Base-by-base conservation (phyloP, 1,139 yeast genomes). In the Entelexis sorbosivorans region DNA sequence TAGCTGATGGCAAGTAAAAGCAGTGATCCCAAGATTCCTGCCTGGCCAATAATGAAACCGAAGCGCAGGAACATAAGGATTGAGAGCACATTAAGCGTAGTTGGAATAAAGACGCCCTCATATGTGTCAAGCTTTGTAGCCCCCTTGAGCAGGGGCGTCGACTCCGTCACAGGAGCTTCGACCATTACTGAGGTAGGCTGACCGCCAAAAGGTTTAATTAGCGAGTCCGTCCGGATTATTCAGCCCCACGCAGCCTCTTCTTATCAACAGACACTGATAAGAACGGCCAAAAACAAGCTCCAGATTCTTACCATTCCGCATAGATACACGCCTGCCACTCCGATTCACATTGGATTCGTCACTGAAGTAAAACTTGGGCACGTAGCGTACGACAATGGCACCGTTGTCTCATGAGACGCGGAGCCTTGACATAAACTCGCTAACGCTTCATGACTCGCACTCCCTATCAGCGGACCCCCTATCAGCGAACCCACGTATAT, bases 41-140 rank as follows among this genome's bases (percentile, higher is more conserved):
- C 78, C 62, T 83, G 91, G 43, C 93, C 93, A 26, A 83, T 72
- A 43, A 83, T 79, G 66, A 82, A 83, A 29, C 91, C 91, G 62
- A 83, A 83, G 56, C 93, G 73, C 60, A 83, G 70, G 62, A 82
- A 83, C 86, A 83, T 82, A 67, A 83, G 75, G 62, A 83, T 83
- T 19, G 89, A 81, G 42, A 83, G 69, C 49, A 83, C 89, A 65
- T 83, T 83, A 44, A 83, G 72, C 8, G 88, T 75, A 0, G 91
- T 82, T 10, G 93, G 93, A 32, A 83, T 71, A 59, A 83, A 82
- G 20, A 83, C 89, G n/a, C 71, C 71, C 35, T 64, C 69, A 48
- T 64, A 65, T 2, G 70, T 68, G 50, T 64, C 67, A 39, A 68
- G 63, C 51, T 68, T 68, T 13, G 48, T 26, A n/a, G 45, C 45